These are phyloP conservation scores for Prunus padus DNA, from an alignment of 306 rosid species.

Conservation along the genomic window DNA sequence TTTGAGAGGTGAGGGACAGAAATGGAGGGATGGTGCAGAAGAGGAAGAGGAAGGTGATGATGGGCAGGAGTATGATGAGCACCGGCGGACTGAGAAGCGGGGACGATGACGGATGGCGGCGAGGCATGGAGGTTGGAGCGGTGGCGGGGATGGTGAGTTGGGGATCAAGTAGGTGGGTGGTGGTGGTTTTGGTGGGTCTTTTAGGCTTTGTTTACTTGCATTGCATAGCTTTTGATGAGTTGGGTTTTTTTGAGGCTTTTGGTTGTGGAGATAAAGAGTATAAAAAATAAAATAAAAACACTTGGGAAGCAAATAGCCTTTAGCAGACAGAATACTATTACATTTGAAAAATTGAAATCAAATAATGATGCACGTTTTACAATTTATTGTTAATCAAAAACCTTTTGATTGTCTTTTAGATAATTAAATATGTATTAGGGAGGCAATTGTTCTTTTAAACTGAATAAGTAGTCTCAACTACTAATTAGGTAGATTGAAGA, in stretches of 20 bases:
- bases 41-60: slow-evolving; percentile 42
- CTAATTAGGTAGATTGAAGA: neutral
- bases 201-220: slow-evolving; percentile 3
- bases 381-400: neutral
- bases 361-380: neutral
- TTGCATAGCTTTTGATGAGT: neutral
- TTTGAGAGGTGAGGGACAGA: slow-evolving; percentile 48
- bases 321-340: neutral
- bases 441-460: no score
- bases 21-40: slow-evolving; percentile 58
- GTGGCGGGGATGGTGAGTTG: slow-evolving; percentile 11
- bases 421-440: neutral
- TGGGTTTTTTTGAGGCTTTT: neutral
- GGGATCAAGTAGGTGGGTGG: slow-evolving; percentile 27
- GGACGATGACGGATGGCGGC: slow-evolving; percentile 38
- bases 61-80: slow-evolving; percentile 66
- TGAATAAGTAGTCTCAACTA: neutral
- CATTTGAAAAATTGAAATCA: neutral
- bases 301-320: neutral
- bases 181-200: slow-evolving; percentile 1
- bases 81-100: slow-evolving; percentile 62
- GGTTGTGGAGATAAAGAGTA: slow-evolving; percentile 2
- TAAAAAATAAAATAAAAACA: neutral
- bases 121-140: slow-evolving; percentile 47
- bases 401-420: neutral